Conservation (phyloP, 805 yeast species). For the Yamadazyma laniorum region DNA sequence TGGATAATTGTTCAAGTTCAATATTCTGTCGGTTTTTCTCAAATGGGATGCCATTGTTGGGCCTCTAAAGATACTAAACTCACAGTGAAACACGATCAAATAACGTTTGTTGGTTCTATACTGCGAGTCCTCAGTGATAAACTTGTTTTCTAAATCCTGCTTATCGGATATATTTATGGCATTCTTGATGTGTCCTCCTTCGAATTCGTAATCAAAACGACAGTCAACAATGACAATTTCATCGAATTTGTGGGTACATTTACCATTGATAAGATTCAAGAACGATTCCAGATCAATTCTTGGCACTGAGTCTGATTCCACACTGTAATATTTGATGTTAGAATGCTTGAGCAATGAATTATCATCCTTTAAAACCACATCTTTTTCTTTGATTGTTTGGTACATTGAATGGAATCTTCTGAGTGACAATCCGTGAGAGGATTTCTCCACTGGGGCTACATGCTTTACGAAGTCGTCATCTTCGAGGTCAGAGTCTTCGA, state of each 20-base stretch:
- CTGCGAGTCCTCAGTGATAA: conserved; percentile 31
- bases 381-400: conserved; percentile 43
- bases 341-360: conserved; percentile 32
- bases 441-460: not conserved
- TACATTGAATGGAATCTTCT: conserved; percentile 71
- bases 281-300: conserved; percentile 61
- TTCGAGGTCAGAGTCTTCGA: conserved; percentile 11
- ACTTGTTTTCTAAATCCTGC: conserved; percentile 59
- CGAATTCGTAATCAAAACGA: conserved; percentile 86
- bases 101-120: conserved; percentile 24
- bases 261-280: conserved; percentile 57
- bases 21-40: conserved; percentile 75
- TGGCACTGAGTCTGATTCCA: conserved; percentile 60
- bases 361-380: conserved; percentile 22
- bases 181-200: conserved; percentile 88
- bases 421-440: conserved; percentile 14
- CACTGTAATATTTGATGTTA: conserved; percentile 27
- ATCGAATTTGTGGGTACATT: conserved; percentile 48
- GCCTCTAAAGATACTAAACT: conserved; percentile 90
- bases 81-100: conserved; percentile 87
- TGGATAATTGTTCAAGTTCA: conserved; percentile 77
- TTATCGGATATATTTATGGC: conserved; percentile 78
- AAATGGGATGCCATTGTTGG: conserved; percentile 88
- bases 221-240: conserved; percentile 73
- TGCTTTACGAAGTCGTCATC: not conserved